Evolutionary conservation across 2,329 filamentous ascomycete species (phyloP).

Genomic region (Fragosphaeria purpurea): DNA sequence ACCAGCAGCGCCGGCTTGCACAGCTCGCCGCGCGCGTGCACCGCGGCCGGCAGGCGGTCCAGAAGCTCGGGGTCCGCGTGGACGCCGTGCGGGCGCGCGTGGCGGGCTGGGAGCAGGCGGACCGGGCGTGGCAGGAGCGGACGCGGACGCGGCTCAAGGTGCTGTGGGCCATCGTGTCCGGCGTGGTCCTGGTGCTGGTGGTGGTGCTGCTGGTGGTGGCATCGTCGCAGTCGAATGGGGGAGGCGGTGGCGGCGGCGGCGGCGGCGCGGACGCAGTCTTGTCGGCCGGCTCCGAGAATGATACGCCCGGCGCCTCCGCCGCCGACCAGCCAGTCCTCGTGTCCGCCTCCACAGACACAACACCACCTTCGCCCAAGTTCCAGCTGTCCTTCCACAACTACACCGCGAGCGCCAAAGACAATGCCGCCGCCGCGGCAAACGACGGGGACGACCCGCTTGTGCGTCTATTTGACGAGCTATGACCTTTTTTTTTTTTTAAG

Average conservation of each 20-base stretch:
- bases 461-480: conserved; percentile 11
- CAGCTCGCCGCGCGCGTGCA: conserved; percentile 52
- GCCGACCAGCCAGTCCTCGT: no score
- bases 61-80: conserved; percentile 51
- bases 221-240: conserved; percentile 1
- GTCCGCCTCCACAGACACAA: not conserved
- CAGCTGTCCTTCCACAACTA: conserved; percentile 4
- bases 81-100: conserved; percentile 54
- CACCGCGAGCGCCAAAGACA: not conserved
- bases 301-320: not conserved
- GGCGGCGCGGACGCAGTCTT: not conserved
- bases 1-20: conserved; percentile 54
- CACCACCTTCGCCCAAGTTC: not conserved
- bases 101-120: conserved; percentile 56
- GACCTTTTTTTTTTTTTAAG: not conserved
- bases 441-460: conserved; percentile 1
- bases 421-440: not conserved
- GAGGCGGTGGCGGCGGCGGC: not conserved
- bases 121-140: conserved; percentile 56
- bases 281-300: not conserved
- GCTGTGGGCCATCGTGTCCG: conserved; percentile 50
- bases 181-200: conserved; percentile 36
- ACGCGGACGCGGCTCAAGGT: conserved; percentile 53
- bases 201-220: conserved; percentile 25
- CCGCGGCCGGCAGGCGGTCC: conserved; percentile 48